phyloP scores from a whole-genome alignment of 495 filamentous ascomycete genomes.

The Penicillium nucicola region DNA sequence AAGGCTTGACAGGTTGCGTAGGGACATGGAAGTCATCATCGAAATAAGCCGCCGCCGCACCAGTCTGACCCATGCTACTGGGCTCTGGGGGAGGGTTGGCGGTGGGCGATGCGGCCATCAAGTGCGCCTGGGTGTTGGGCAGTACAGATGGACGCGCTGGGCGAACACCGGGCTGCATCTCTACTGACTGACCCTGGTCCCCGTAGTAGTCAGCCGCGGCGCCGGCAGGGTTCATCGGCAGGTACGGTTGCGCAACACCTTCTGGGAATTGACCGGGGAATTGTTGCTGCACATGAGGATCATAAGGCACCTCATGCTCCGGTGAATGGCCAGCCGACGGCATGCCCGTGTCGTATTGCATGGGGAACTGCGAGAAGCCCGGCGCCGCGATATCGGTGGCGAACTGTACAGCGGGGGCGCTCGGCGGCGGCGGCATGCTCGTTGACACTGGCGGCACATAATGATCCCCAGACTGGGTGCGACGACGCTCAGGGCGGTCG shows the following conservation, averaged over 20 bases:
- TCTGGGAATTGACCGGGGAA: constrained; percentile 58
- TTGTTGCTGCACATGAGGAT: constrained; percentile 54
- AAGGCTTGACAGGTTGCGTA: constrained; percentile 12
- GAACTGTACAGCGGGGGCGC: constrained; percentile 24
- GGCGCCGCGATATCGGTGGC: constrained; percentile 36
- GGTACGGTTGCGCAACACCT: constrained; percentile 43
- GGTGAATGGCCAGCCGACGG: constrained; percentile 13
- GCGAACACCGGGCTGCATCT: constrained; percentile 58
- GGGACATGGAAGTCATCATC: constrained; percentile 17
- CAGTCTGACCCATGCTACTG: constrained; percentile 46
- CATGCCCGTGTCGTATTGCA: constrained; percentile 32
- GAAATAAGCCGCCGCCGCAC: constrained; percentile 52
- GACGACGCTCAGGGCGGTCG: constrained; percentile 28
- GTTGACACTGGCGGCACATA: constrained; percentile 26
- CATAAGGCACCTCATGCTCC: constrained; percentile 25
- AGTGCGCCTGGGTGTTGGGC: constrained; percentile 46
- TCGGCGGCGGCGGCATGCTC: constrained; percentile 21
- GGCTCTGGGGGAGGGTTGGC: constrained; percentile 51
- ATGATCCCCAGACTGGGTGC: constrained; percentile 34
- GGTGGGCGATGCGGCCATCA: constrained; percentile 46
- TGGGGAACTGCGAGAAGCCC: constrained; percentile 45
- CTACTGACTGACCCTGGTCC: constrained; percentile 62
- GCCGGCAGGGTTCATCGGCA: constrained; percentile 52
- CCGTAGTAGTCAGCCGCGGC: constrained; percentile 66
- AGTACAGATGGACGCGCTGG: constrained; percentile 52